Conservation (phyloP, 1,139 yeast species). For the Cylindricascospora bacillispora region DNA sequence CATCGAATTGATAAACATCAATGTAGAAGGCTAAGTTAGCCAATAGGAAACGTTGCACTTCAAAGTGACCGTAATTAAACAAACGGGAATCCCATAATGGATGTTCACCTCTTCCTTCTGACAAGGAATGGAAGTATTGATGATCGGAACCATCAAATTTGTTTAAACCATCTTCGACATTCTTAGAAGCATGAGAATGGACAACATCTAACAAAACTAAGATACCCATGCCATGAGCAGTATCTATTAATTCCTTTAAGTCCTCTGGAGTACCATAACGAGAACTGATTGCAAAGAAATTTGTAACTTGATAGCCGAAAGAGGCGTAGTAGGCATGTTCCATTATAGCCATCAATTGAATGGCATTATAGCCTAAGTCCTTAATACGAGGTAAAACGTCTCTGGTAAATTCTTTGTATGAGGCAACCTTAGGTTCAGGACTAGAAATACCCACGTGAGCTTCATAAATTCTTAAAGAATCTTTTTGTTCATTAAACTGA, state of each 20-base stretch:
- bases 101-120: constrained; percentile 57
- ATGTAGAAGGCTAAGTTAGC: constrained; percentile 80
- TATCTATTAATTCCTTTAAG: constrained; percentile 75
- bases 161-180: constrained; percentile 87
- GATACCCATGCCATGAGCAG: constrained; percentile 82
- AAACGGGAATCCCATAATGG: constrained; percentile 91
- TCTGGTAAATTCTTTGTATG: constrained; percentile 72
- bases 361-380: constrained; percentile 78
- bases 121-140: constrained; percentile 64
- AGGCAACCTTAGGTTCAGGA: constrained; percentile 73
- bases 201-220: constrained; percentile 83
- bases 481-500: constrained; percentile 29
- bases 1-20: constrained; percentile 81
- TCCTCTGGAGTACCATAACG: constrained; percentile 94
- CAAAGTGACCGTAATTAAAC: constrained; percentile 83
- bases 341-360: constrained; percentile 96
- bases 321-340: constrained; percentile 98
- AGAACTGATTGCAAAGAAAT: constrained; percentile 80
- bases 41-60: constrained; percentile 74
- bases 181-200: constrained; percentile 92
- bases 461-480: constrained; percentile 72
- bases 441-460: constrained; percentile 95
- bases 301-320: constrained; percentile 91
- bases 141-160: constrained; percentile 92
- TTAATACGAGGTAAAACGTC: constrained; percentile 76